Base-by-base conservation (phyloP, 306 rosid genomes). In the Macrotyloma uniflorum region DNA sequence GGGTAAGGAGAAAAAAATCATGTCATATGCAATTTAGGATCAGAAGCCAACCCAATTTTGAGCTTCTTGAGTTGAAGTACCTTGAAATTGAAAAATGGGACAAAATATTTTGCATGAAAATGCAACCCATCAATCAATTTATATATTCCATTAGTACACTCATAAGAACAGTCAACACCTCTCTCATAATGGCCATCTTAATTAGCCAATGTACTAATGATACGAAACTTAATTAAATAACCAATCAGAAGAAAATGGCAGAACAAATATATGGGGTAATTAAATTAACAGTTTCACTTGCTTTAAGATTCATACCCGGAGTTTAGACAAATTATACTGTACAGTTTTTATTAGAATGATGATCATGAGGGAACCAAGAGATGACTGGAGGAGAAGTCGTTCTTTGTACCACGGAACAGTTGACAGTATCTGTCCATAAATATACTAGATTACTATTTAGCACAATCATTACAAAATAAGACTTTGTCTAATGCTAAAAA, bases 301-400 rank as follows among this genome's bases (percentile, higher is more conserved):
- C 35, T 9, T 58, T 58, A 43, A 57, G 67, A 67, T 66, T 54
- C 87, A 46, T 90, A 92, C 97, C 95, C 90, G 87, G 72, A 90
- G 80, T 85, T 92, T 92, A 33, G 95, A 92, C 22, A 90, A 79
- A 84, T 92, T 90, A 79, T 85, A 92, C 76, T 88, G 97, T 80
- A 92, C 89, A 5, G 95, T 92, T 86, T 93, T 86, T 82, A 92
- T 88, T 75, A 92, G 90, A 70, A 89, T 88, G 76, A 92, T 86
- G 49, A 92, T 88, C 91, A 90, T 81, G 87, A 92, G 86, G 69
- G 97, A 92, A 75, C 95, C 97, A 45, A 90, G 97, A 75, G 97
- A 90, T 58, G 89, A 83, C 75, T 90, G 97, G 80, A 87, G 89
- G 80, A 92, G 97, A 59, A 88, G 88, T 65, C 93, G 93, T 54